Percentiles rank a stretch among this genome's conserved stretches.
Conservation (phyloP, 1,139 yeast species). For the Yamadazyma atlantica region DNA sequence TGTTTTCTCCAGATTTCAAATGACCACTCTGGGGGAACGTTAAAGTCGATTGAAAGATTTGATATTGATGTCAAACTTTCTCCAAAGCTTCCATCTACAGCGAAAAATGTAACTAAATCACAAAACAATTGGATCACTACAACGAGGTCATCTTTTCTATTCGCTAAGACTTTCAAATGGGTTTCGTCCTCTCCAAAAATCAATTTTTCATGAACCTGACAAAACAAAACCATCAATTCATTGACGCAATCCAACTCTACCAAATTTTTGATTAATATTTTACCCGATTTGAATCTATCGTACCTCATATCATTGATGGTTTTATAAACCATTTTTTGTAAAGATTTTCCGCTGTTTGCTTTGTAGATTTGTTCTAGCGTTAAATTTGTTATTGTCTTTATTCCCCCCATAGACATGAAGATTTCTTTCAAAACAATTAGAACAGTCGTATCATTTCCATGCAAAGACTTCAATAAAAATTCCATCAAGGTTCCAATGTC, state of each 20-base stretch:
- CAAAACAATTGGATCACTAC: constrained; percentile 64
- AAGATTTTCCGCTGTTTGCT: constrained; percentile 62
- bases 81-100: constrained; percentile 34
- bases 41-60: constrained; percentile 47
- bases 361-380: constrained; percentile 65
- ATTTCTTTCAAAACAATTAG: constrained; percentile 69
- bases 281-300: constrained; percentile 49
- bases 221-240: constrained; percentile 66
- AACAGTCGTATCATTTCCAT: constrained; percentile 61
- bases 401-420: constrained; percentile 77
- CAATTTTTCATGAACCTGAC: constrained; percentile 48
- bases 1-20: constrained; percentile 76
- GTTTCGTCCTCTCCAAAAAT: constrained; percentile 40
- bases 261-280: constrained; percentile 50
- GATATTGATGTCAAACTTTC: constrained; percentile 43
- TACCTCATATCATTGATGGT: constrained; percentile 64
- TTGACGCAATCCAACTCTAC: constrained; percentile 46
- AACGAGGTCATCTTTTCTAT: constrained; percentile 69
- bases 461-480: constrained; percentile 65
- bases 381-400: constrained; percentile 64
- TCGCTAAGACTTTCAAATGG: constrained; percentile 73
- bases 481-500: constrained; percentile 57
- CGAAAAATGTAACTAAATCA: constrained; percentile 57
- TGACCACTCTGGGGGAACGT: constrained; percentile 65
- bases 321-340: constrained; percentile 56